Conservation (phyloP, 1,139 yeast species). For the Blastobotrys petasosporus region DNA sequence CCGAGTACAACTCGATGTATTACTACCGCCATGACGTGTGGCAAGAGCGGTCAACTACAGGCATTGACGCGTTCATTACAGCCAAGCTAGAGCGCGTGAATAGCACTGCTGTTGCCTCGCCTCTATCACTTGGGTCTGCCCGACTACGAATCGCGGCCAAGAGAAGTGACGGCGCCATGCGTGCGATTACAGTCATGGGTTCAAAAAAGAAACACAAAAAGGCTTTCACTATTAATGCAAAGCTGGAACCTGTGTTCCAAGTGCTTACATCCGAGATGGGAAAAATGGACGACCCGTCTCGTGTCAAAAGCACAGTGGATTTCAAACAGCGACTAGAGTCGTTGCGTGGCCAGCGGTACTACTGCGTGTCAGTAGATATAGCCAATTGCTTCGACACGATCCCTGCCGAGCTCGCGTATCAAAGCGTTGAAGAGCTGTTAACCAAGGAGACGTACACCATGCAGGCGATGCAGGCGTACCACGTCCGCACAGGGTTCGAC, state of each 20-base stretch:
- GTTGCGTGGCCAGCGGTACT: slow-evolving; percentile 30
- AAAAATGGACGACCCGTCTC: not conserved
- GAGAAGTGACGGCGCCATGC: slow-evolving; percentile 18
- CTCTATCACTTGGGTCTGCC: slow-evolving; percentile 19
- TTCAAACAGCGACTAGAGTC: slow-evolving; percentile 16
- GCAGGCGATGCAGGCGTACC: not conserved
- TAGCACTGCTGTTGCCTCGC: slow-evolving; percentile 8
- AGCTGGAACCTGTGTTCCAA: slow-evolving; percentile 25
- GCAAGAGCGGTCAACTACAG: slow-evolving; percentile 38
- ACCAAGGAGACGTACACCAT: slow-evolving; percentile 1
- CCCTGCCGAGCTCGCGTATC: slow-evolving; percentile 38
- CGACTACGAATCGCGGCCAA: slow-evolving; percentile 27
- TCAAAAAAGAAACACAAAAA: not conserved
- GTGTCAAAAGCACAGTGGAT: slow-evolving; percentile 12
- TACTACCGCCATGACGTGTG: slow-evolving; percentile 62
- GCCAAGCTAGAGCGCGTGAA: slow-evolving; percentile 6
- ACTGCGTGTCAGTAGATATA: slow-evolving; percentile 69
- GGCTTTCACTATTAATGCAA: slow-evolving; percentile 22
- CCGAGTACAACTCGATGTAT: slow-evolving; percentile 37
- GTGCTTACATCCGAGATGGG: slow-evolving; percentile 25
- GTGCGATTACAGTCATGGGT: slow-evolving; percentile 27
- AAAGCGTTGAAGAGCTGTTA: slow-evolving; percentile 1
- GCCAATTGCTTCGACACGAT: slow-evolving; percentile 74
- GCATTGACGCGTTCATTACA: slow-evolving; percentile 5
- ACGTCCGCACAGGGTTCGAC: not conserved